Base-by-base conservation (phyloP, 306 rosid genomes). In the Alnus rubra region DNA sequence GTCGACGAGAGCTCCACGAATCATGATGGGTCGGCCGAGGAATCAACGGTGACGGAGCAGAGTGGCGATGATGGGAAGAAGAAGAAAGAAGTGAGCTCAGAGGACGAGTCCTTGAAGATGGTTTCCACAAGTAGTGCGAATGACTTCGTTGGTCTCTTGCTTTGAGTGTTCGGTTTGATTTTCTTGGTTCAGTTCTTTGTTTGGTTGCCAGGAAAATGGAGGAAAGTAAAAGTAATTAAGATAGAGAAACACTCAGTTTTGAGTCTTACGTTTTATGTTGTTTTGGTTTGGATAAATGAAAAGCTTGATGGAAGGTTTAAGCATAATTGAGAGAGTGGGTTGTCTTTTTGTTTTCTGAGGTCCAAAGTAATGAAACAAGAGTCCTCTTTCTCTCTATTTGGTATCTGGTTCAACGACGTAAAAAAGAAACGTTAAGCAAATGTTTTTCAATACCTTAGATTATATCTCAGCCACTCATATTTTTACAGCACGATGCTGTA, bases 41-140 rank as follows among this genome's bases (percentile, higher is more conserved):
- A 88, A 73, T 93, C 98, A 65, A 86, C 97, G 11, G 83, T 91
- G 75, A 91, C 98, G 16, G 88, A 80, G 78, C 91, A 80, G 75
- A 83, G 91, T 74, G 92, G 81, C 74, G 87, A 77, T 7, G 82
- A 84, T 68, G 74, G 84, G 62, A 82, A 90, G 78, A 93, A 91
- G 93, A 86, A 91, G 71, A 89, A 86, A 83, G 87, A 84, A 50
- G 74, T 83, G 68, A 84, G 87, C 89, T 77, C 90, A 2, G 97
- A 88, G 74, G 93, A 89, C 78, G 90, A 91, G 74, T 91, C 90
- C 54, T 91, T 93, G 19, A 91, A 88, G 91, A 72, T 87, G 67
- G 80, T 89, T 81, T 83, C 93, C 18, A 82, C 92, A 33, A 88
- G 84, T 77, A 78, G 84, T 69, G 88, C 84, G 77, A 74, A 72